These are phyloP conservation scores for Rhizomucor pusillus DNA, from an alignment of 371 early-diverging fungal genomes.

Conservation along the genomic window DNA sequence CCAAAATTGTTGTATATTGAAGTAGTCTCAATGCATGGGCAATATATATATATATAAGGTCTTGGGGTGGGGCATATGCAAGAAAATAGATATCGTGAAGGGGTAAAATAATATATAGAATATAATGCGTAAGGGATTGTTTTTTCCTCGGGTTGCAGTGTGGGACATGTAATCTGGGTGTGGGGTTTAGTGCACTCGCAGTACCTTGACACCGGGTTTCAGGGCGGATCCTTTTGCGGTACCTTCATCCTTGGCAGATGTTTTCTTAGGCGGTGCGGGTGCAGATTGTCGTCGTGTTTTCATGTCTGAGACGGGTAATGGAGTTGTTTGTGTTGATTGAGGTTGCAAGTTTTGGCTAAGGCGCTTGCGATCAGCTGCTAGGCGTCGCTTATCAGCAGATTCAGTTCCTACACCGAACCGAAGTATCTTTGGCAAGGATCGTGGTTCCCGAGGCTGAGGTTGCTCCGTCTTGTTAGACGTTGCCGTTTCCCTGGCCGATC, in stretches of 20 bases:
- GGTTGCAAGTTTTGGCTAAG: slow-evolving; percentile 8
- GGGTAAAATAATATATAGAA: no score
- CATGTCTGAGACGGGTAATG: slow-evolving; percentile 11
- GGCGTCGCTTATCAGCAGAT: slow-evolving; percentile 21
- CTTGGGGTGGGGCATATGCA: no score
- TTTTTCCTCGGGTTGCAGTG: no score
- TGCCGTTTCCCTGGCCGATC: slow-evolving; percentile 6
- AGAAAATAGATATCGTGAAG: no score
- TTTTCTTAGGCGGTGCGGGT: slow-evolving; percentile 12
- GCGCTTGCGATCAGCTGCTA: slow-evolving; percentile 14
- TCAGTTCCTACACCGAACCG: slow-evolving; percentile 1
- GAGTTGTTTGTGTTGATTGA: slow-evolving; percentile 13
- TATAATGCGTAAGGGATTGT: no score
- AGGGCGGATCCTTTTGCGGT: slow-evolving; percentile 10
- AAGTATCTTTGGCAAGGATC: background rate
- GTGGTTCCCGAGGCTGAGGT: background rate
- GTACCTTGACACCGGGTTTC: slow-evolving; percentile 21
- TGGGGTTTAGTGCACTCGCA: slow-evolving; percentile 28
- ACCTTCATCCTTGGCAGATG: slow-evolving; percentile 2
- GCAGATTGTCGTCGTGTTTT: slow-evolving; percentile 26
- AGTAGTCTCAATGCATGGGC: no score
- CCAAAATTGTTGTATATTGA: no score
- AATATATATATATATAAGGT: no score
- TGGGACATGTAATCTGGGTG: no score
- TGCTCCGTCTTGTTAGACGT: background rate